Conservation (phyloP, 1,139 yeast species). For the Pichia sp. region DNA sequence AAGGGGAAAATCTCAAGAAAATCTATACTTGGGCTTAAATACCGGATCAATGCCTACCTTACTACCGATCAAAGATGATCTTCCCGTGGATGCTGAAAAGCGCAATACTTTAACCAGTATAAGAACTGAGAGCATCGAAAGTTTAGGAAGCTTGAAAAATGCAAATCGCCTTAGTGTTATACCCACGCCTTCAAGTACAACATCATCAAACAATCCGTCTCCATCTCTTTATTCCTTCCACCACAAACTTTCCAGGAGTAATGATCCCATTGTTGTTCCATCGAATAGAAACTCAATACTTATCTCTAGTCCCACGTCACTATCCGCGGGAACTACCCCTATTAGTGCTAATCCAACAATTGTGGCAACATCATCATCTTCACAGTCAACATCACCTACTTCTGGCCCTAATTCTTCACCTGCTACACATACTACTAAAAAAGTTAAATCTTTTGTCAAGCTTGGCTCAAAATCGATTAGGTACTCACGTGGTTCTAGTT, state of each 20-base stretch:
- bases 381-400: background rate
- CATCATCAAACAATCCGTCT: background rate
- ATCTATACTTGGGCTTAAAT: background rate
- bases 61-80: background rate
- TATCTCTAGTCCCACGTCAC: background rate
- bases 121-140: slow-evolving; percentile 4
- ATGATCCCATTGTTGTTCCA: slow-evolving; percentile 6
- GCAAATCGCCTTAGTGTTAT: background rate
- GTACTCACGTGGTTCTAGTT: slow-evolving; percentile 4
- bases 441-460: slow-evolving; percentile 14
- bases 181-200: slow-evolving; percentile 3
- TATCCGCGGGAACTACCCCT: slow-evolving; percentile 2
- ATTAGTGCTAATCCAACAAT: background rate
- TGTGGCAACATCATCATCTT: background rate
- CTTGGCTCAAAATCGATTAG: slow-evolving; percentile 15
- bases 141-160: slow-evolving; percentile 9
- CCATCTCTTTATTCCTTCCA: background rate
- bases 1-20: background rate
- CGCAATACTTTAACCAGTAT: background rate
- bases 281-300: slow-evolving; percentile 1
- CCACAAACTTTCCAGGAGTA: slow-evolving; percentile 6
- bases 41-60: slow-evolving; percentile 4
- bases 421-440: slow-evolving; percentile 4
- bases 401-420: background rate
- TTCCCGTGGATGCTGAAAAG: background rate